Evolutionary conservation across 2,329 filamentous ascomycete species (phyloP), one percentile per base, ranked within the genome.

Genomic region (Dothiorella sarmentorum): DNA sequence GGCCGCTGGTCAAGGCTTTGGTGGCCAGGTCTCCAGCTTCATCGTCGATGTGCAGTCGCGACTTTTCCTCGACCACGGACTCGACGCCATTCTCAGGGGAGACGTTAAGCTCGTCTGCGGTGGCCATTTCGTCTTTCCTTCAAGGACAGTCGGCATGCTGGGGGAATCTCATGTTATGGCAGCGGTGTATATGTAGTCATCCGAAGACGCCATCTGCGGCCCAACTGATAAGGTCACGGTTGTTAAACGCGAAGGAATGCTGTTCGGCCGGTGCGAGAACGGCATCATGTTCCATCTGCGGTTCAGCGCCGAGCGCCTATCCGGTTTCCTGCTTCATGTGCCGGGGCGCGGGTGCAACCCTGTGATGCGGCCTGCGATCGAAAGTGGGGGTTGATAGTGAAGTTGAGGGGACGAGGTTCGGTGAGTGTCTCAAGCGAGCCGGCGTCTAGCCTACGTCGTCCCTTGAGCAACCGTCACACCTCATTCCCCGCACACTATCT

Each of bases 21-120:
- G 49, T 24, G 1, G 49, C 49, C 22, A 53, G 11, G n/a, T 53
- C 49, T 15, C 49, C 49, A 24, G n/a, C 49, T 13, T 53, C 49
- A 20, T 53, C 49, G 17, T 53, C 49, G 35, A 53, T 53, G 35
- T n/a, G 49, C 49, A 53, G n/a, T 7, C 35, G 33, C n/a, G 49
- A 40, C 11, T 53, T 53, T 17, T 40, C 49, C 35, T 38, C 49
- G 5, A 53, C 20, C 9, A 40, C 49, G 4, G 22, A 17, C 35
- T 52, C 49, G 49, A 13, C 22, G 7, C 10, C n/a, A 4, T 26
- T 9, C n/a, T 24, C 35, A n/a, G 6, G 5, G 7, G 49, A 52
- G 13, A 52, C 47, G 7, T 31, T 17, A 2, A 40, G 33, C 22
- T 53, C 35, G n/a, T 53, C 49, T 18, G 18, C n/a, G n/a, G 37